Evolutionary conservation across 2,329 filamentous ascomycete species (phyloP).

Genomic region (Ceratocystis alfenasii): DNA sequence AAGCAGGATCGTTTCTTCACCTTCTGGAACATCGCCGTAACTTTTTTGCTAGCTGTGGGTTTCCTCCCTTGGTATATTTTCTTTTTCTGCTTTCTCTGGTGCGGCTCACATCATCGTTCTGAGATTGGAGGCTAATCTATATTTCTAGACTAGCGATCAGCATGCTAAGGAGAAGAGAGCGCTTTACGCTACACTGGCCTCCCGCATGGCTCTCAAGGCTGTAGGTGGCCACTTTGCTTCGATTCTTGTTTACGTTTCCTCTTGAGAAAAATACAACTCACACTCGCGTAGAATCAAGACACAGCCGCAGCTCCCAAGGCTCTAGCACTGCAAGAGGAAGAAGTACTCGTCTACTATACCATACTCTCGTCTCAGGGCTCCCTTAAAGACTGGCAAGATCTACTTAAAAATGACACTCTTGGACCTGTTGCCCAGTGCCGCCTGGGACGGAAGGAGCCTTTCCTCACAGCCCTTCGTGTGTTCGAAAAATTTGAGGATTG

Average conservation of each 20-base stretch:
- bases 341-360: constrained; percentile 39
- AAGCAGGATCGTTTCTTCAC: constrained; percentile 38
- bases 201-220: constrained; percentile 24
- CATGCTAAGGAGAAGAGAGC: constrained; percentile 39
- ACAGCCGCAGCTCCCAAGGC: constrained; percentile 11
- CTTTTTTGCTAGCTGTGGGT: constrained; percentile 42
- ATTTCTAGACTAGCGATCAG: constrained; percentile 35
- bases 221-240: constrained; percentile 6
- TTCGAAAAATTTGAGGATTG: constrained; percentile 34
- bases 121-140: not conserved
- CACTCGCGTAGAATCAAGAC: constrained; percentile 17
- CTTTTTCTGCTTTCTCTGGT: not conserved
- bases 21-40: constrained; percentile 45
- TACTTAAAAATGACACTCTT: constrained; percentile 32
- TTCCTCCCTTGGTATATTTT: too few species aligned
- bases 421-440: constrained; percentile 36
- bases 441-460: constrained; percentile 37
- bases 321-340: constrained; percentile 33
- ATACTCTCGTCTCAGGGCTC: constrained; percentile 36
- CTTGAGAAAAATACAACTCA: not conserved
- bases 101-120: not conserved
- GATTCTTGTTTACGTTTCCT: not conserved
- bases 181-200: constrained; percentile 40
- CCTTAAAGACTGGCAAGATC: constrained; percentile 33
- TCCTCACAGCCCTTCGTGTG: constrained; percentile 33